Percentiles rank a stretch among this genome's conserved stretches.
Evolutionary conservation across 768 basidiomycete genomes (phyloP).

Genomic region (Wakefieldia striispora): DNA sequence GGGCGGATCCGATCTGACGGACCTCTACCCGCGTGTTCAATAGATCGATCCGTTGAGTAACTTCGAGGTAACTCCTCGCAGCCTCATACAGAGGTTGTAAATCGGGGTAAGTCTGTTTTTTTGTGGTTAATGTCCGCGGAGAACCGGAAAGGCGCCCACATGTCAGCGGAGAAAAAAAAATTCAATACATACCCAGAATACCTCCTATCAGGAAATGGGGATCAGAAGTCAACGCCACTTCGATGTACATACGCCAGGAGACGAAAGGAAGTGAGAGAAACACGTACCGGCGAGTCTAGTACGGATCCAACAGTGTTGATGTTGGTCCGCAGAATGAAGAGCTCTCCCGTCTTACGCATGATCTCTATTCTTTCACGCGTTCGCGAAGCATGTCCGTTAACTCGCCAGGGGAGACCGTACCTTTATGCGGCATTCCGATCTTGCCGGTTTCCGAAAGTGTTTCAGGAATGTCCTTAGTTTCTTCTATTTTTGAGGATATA

Average conservation of each 20-base stretch:
- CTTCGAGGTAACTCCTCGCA: constrained; percentile 90
- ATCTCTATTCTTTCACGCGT: constrained; percentile 56
- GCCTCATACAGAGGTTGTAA: constrained; percentile 94
- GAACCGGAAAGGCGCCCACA: background rate
- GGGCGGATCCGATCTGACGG: constrained; percentile 21
- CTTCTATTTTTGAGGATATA: constrained; percentile 90
- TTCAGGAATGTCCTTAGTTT: constrained; percentile 95
- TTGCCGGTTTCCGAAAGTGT: constrained; percentile 92
- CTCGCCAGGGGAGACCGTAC: constrained; percentile 33
- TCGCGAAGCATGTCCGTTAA: constrained; percentile 9
- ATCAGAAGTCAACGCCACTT: background rate
- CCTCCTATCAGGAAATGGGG: constrained; percentile 53
- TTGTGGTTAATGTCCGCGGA: constrained; percentile 20
- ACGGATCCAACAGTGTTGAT: constrained; percentile 96
- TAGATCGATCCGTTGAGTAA: constrained; percentile 89
- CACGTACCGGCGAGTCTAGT: constrained; percentile 85
- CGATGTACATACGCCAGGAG: background rate
- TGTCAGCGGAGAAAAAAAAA: constrained; percentile 1
- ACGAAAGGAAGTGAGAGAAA: constrained; percentile 9
- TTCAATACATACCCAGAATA: constrained; percentile 81
- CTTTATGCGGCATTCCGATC: constrained; percentile 86
- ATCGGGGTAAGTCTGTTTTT: constrained; percentile 83
- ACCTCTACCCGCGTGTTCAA: constrained; percentile 94
- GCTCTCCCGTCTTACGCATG: constrained; percentile 95
- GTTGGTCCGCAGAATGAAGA: constrained; percentile 91